These are phyloP conservation scores for Ganoderma resinaceum DNA, from an alignment of 1,284 basidiomycete genomes.

Conservation along the genomic window DNA sequence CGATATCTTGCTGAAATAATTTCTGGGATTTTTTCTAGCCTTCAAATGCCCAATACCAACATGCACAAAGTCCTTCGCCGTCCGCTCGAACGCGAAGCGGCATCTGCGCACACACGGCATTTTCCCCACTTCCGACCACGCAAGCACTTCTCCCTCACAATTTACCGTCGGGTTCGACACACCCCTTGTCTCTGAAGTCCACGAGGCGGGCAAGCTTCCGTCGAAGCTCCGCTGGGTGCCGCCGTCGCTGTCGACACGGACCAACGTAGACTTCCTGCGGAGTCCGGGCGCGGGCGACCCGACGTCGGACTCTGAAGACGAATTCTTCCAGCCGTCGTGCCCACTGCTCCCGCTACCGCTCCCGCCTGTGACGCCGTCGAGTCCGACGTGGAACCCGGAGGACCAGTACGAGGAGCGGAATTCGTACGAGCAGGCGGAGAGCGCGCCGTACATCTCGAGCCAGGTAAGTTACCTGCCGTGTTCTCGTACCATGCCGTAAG, in stretches of 20 bases:
- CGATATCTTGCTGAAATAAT: neutral
- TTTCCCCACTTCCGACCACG: slow-evolving; percentile 41
- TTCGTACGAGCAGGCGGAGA: slow-evolving; percentile 38
- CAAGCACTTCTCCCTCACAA: slow-evolving; percentile 38
- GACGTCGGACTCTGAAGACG: slow-evolving; percentile 41
- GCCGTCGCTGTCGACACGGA: slow-evolving; percentile 44
- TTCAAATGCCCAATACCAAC: slow-evolving; percentile 60
- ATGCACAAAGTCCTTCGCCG: slow-evolving; percentile 66
- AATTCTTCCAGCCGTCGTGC: slow-evolving; percentile 40
- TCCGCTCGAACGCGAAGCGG: slow-evolving; percentile 69
- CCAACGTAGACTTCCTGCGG: slow-evolving; percentile 40
- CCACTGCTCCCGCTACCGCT: slow-evolving; percentile 41
- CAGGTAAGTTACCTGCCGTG: slow-evolving; percentile 38
- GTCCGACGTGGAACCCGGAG: slow-evolving; percentile 36
- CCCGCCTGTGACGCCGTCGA: slow-evolving; percentile 38
- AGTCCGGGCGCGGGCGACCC: slow-evolving; percentile 5
- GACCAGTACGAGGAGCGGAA: slow-evolving; percentile 41
- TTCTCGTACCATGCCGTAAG: slow-evolving; percentile 2
- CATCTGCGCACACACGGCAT: slow-evolving; percentile 64
- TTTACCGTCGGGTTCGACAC: slow-evolving; percentile 54
- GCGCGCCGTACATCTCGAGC: slow-evolving; percentile 44
- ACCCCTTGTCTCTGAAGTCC: slow-evolving; percentile 50
- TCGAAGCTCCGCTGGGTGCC: slow-evolving; percentile 52
- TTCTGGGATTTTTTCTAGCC: slow-evolving; percentile 44
- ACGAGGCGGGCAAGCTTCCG: slow-evolving; percentile 48